Conservation (phyloP, 1,284 basidiomycete species). For the Ceratobasidium papillatum region DNA sequence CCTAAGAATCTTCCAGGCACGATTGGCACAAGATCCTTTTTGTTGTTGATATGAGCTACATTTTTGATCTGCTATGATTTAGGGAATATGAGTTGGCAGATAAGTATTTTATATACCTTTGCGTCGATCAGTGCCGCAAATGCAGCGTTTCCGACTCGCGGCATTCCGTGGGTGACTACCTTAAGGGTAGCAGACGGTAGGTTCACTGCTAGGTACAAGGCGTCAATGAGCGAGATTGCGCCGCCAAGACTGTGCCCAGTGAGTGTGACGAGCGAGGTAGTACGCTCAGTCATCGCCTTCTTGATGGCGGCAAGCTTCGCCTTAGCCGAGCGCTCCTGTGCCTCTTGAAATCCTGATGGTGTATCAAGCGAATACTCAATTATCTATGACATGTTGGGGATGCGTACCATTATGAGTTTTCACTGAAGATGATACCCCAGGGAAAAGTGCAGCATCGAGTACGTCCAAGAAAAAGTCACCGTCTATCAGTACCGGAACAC, state of each 20-base stretch:
- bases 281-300: conserved; percentile 36
- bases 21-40: conserved; percentile 36
- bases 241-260: conserved; percentile 44
- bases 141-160: conserved; percentile 43
- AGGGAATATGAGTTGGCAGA: not conserved
- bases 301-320: conserved; percentile 42
- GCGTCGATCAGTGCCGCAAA: conserved; percentile 40
- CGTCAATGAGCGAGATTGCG: conserved; percentile 34
- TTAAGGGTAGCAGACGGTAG: conserved; percentile 42
- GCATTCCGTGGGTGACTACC: conserved; percentile 41
- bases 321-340: conserved; percentile 40
- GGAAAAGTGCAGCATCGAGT: conserved; percentile 24
- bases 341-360: conserved; percentile 39
- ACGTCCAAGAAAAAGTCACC: conserved; percentile 20
- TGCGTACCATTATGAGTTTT: conserved; percentile 30
- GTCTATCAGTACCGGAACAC: conserved; percentile 40
- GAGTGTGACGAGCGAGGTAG: conserved; percentile 40
- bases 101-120: conserved; percentile 4
- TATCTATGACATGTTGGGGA: not conserved
- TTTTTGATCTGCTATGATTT: conserved; percentile 1
- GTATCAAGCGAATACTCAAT: not conserved
- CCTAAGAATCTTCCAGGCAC: conserved; percentile 37
- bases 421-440: conserved; percentile 23
- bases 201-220: conserved; percentile 40
- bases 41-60: conserved; percentile 26